Conservation (phyloP, 2,329 filamentous ascomycete genomes). For the Fonsecaea nubica region DNA sequence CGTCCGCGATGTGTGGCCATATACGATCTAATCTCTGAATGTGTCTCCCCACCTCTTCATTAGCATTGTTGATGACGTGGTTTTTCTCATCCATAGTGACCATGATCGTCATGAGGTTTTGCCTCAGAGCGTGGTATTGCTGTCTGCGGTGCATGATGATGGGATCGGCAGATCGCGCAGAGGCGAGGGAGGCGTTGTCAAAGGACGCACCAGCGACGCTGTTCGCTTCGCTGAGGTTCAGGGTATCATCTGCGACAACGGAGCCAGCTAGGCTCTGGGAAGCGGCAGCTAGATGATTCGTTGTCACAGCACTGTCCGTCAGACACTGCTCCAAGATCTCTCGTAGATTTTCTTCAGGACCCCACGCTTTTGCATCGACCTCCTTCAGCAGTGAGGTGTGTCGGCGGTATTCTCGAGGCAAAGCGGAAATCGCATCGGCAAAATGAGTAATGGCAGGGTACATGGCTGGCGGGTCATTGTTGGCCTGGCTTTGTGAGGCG, state of each 20-base stretch:
- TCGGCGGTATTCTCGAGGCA: slow-evolving; percentile 92
- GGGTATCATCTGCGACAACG: slow-evolving; percentile 27
- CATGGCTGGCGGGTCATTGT: slow-evolving; percentile 57
- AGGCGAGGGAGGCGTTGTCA: slow-evolving; percentile 37
- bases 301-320: slow-evolving; percentile 26
- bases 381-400: slow-evolving; percentile 97
- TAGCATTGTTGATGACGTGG: slow-evolving; percentile 90
- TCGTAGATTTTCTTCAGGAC: slow-evolving; percentile 81
- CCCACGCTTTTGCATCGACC: slow-evolving; percentile 95
- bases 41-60: slow-evolving; percentile 85
- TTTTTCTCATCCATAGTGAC: slow-evolving; percentile 96
- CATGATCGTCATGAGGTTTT: slow-evolving; percentile 82
- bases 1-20: slow-evolving; percentile 82
- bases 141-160: slow-evolving; percentile 58
- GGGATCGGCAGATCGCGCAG: slow-evolving; percentile 30
- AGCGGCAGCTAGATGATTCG: slow-evolving; percentile 16
- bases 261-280: slow-evolving; percentile 30
- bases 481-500: slow-evolving; percentile 14
- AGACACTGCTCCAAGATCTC: slow-evolving; percentile 67
- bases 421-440: slow-evolving; percentile 86
- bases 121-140: slow-evolving; percentile 77
- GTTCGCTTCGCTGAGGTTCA: slow-evolving; percentile 31
- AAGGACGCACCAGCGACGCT: slow-evolving; percentile 34
- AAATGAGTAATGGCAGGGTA: slow-evolving; percentile 76
- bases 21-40: slow-evolving; percentile 83